These are phyloP conservation scores for Pichia rugopelliculosa DNA, from an alignment of 805 yeast genomes.

Conservation along the genomic window DNA sequence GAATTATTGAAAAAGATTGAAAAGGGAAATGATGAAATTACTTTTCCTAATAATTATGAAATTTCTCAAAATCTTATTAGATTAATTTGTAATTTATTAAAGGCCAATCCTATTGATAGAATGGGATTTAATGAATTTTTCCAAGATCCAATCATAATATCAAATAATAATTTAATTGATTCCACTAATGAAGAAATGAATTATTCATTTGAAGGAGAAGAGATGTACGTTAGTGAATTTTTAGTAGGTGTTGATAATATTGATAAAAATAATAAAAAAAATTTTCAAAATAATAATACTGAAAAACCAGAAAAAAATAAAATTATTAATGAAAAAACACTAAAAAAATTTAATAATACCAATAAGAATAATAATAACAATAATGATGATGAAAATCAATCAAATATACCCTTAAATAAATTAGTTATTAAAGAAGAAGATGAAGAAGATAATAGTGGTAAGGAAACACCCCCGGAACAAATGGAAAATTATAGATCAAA, in stretches of 20 bases:
- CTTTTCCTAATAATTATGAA: conserved; percentile 63
- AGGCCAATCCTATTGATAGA: conserved; percentile 79
- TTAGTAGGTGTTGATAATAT: conserved; percentile 14
- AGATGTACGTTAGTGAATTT: conserved; percentile 80
- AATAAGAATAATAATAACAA: background rate
- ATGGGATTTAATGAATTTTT: conserved; percentile 87
- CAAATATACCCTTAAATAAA: background rate
- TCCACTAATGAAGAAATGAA: conserved; percentile 47
- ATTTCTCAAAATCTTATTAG: conserved; percentile 58
- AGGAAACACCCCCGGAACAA: conserved; percentile 1
- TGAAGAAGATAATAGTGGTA: background rate
- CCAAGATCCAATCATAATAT: conserved; percentile 55
- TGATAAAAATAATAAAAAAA: background rate
- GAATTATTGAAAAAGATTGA: conserved; percentile 84
- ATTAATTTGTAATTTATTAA: conserved; percentile 68
- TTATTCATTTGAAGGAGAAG: conserved; percentile 64
- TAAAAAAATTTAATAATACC: background rate
- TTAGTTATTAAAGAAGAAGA: conserved; percentile 10
- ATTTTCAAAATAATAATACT: conserved; percentile 13
- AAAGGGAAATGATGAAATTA: conserved; percentile 66
- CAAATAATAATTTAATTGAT: conserved; percentile 34
- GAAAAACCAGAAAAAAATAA: background rate
- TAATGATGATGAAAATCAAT: conserved; percentile 12
- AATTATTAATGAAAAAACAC: too few species aligned
- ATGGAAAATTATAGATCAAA: background rate